A percentile compares a stretch with the other conserved stretches of the same genome.
Conservation (phyloP, 345 rosid species). For the Gossypium thurberi region DNA sequence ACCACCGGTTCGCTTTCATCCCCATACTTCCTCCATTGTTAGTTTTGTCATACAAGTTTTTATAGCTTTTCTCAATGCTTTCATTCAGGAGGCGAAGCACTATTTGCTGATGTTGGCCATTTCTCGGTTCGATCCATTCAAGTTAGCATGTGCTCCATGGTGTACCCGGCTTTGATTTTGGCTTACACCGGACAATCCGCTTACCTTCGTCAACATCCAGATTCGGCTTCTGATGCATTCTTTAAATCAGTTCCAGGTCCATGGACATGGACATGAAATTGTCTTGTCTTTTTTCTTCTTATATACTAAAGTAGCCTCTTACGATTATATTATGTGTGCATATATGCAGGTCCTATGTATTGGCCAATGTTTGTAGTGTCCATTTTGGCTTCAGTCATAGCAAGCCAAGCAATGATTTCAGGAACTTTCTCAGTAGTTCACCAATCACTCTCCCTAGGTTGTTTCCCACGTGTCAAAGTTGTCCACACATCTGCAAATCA, state of each 20-base stretch:
- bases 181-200: conserved; percentile 42
- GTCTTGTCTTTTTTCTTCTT: not conserved
- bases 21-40: not conserved
- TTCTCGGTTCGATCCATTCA: conserved; percentile 41
- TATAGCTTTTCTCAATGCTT: not conserved
- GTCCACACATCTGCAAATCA: conserved; percentile 44
- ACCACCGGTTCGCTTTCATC: conserved; percentile 25
- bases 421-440: conserved; percentile 52
- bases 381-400: conserved; percentile 38
- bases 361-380: conserved; percentile 54
- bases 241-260: conserved; percentile 29
- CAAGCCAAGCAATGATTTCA: conserved; percentile 56
- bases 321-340: not conserved
- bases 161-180: conserved; percentile 36
- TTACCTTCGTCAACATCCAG: conserved; percentile 29
- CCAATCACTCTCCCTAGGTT: conserved; percentile 45
- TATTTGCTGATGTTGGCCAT: conserved; percentile 60
- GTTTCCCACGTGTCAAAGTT: conserved; percentile 50
- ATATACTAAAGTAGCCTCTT: not conserved
- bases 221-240: conserved; percentile 23
- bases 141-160: conserved; percentile 31
- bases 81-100: conserved; percentile 39
- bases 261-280: not conserved
- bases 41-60: not conserved
- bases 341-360: conserved; percentile 26